A percentile compares a stretch with the other conserved stretches of the same genome.
Conservation (phyloP, 495 filamentous ascomycete genomes). For the Neurospora sp. region DNA sequence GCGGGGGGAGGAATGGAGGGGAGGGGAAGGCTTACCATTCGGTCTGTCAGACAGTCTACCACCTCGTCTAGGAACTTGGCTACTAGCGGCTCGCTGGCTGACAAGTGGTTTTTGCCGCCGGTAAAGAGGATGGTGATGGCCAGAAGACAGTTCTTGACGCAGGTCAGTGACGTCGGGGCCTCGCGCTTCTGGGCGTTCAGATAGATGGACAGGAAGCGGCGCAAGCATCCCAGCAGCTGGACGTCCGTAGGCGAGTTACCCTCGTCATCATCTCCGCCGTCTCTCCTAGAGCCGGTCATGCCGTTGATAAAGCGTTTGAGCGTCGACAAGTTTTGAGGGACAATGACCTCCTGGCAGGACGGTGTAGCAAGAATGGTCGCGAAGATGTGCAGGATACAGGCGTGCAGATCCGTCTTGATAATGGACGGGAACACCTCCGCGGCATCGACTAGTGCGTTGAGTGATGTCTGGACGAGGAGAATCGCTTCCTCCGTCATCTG, state of each 20-base stretch:
- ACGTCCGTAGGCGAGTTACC: constrained; percentile 31
- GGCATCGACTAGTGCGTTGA: constrained; percentile 84
- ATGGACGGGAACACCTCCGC: constrained; percentile 91
- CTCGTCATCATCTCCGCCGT: constrained; percentile 8
- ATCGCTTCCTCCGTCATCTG: constrained; percentile 75
- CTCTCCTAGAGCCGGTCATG: constrained; percentile 43
- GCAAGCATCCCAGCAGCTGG: constrained; percentile 60
- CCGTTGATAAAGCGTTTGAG: constrained; percentile 80
- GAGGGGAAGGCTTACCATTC: constrained; percentile 40
- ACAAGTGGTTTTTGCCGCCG: constrained; percentile 59
- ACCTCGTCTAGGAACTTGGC: constrained; percentile 60
- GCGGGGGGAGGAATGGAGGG: background rate
- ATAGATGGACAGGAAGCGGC: constrained; percentile 70
- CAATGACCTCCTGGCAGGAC: constrained; percentile 74
- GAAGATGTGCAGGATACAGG: constrained; percentile 95
- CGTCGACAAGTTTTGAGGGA: constrained; percentile 83
- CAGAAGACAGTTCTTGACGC: constrained; percentile 87
- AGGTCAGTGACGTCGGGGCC: constrained; percentile 65
- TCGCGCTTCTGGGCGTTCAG: constrained; percentile 77
- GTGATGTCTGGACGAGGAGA: constrained; percentile 62
- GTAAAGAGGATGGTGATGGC: constrained; percentile 83
- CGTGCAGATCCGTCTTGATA: constrained; percentile 93
- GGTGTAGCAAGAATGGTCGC: constrained; percentile 82
- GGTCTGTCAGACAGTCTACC: constrained; percentile 74
- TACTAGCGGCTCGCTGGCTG: constrained; percentile 62